A percentile compares a stretch with the other conserved stretches of the same genome.
Evolutionary conservation across 768 basidiomycete genomes (phyloP).

Genomic region (Xerocomus brunneocitrinus): DNA sequence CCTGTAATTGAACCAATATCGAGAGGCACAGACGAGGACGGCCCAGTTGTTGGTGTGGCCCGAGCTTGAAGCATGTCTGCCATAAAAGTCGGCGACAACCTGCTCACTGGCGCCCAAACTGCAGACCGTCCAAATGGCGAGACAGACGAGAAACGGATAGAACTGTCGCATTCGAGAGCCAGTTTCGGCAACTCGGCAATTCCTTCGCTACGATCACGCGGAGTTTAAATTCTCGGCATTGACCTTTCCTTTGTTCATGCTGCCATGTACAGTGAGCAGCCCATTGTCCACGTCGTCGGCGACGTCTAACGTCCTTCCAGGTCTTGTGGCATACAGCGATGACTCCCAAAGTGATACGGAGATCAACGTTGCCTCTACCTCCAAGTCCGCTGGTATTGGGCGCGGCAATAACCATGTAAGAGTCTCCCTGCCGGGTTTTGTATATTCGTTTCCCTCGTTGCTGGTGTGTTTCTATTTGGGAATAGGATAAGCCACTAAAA

Average conservation of each 20-base stretch:
- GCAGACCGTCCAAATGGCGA: conserved; percentile 34
- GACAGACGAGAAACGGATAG: conserved; percentile 30
- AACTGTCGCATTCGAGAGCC: conserved; percentile 20
- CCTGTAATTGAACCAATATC: conserved; percentile 99
- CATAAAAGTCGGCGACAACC: conserved; percentile 46
- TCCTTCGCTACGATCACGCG: conserved; percentile 1
- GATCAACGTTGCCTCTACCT: conserved; percentile 34
- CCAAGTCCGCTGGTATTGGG: conserved; percentile 10
- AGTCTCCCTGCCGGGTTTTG: conserved; percentile 39
- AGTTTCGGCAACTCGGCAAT: conserved; percentile 26
- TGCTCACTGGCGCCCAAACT: conserved; percentile 30
- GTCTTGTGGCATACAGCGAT: conserved; percentile 60
- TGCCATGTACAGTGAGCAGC: conserved; percentile 30
- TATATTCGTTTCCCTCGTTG: conserved; percentile 59
- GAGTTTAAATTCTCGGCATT: conserved; percentile 20
- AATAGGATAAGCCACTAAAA: conserved; percentile 60
- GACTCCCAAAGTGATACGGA: conserved; percentile 61
- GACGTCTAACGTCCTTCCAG: conserved; percentile 28
- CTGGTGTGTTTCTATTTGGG: conserved; percentile 54
- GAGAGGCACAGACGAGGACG: conserved; percentile 87
- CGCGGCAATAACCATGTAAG: conserved; percentile 52
- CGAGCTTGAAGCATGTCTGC: conserved; percentile 32
- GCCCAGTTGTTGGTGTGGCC: conserved; percentile 98
- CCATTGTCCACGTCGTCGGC: not conserved
- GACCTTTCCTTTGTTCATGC: conserved; percentile 4